Evolutionary conservation across 1,284 basidiomycete genomes (phyloP), one percentile per base, ranked within the genome.

Genomic region (Coriolopsis trogii): DNA sequence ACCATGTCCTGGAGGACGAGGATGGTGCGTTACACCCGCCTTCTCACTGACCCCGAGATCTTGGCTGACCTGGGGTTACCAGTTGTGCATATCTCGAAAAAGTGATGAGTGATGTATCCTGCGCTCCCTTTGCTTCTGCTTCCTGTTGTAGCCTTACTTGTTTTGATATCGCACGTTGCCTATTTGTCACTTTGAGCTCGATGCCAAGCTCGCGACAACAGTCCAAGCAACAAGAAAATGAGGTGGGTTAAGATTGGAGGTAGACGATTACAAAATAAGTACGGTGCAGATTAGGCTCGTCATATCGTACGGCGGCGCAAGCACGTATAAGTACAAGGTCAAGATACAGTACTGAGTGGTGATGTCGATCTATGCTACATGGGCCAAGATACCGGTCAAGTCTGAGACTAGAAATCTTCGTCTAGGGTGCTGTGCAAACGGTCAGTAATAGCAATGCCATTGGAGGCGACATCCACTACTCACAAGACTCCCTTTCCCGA

Each of bases 1-100:
- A 95, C 24, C 93, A 96, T 67, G 70, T 91, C 13, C 70, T 96
- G 46, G 92, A 95, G 66, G 93, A 95, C 63, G 93, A 95, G 74
- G 93, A 95, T 69, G 87, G 89, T 84, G 66, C 64, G 82, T 72
- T 31, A 37, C 4, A n/a, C 42, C 39, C 36, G 45, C 37, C 33
- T 41, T 20, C 29, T 18, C 46, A 41, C 24, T 24, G 40, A 59
- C 39, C 61, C 40, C 25, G 23, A 12, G 20, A n/a, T n/a, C n/a
- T n/a, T 25, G 43, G 24, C 68, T 52, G 73, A 72, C 29, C n/a
- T 30, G 36, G 12, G 18, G 6, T 45, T 67, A 59, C 4, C 40
- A 90, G 89, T 92, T 38, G 89, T 92, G 40, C 88, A 90, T 61
- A 89, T 92, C 56, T 81, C 86, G 26, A 91, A 92, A 73, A 90